Percentiles rank a stretch among this genome's conserved stretches.
Evolutionary conservation across 305 asterid species (phyloP).

Genomic region (Solanum hybrid): DNA sequence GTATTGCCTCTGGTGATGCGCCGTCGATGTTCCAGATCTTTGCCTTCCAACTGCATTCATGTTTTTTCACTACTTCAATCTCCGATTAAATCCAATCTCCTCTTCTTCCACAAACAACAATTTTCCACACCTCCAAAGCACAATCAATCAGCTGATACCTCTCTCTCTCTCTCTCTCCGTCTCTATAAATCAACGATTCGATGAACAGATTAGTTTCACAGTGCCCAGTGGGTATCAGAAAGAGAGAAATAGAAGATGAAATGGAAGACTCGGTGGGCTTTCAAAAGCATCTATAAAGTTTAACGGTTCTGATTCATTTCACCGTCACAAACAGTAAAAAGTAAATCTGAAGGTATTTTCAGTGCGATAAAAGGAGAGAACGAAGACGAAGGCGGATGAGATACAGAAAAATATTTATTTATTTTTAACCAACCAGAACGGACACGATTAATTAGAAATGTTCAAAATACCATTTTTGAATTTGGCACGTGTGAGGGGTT

Average conservation of each 20-base stretch:
- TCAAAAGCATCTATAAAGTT: conserved; percentile 14
- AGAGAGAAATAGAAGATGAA: conserved; percentile 2
- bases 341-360: background rate
- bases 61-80: conserved; percentile 8
- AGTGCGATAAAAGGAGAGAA: background rate
- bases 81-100: conserved; percentile 1
- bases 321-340: conserved; percentile 2
- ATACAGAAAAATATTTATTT: background rate
- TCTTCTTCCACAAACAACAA: background rate
- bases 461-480: conserved; percentile 12
- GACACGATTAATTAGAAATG: background rate
- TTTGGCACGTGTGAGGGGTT: conserved; percentile 5
- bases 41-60: conserved; percentile 93
- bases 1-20: conserved; percentile 81
- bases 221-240: background rate
- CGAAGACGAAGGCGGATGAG: background rate
- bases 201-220: background rate
- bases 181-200: background rate
- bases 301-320: conserved; percentile 41
- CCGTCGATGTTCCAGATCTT: conserved; percentile 76
- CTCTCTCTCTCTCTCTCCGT: background rate
- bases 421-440: background rate
- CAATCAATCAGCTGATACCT: background rate
- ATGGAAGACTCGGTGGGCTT: background rate
- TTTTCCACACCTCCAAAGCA: background rate